Conservation (phyloP, 495 filamentous ascomycete species). For the Rusavskia elegans region DNA sequence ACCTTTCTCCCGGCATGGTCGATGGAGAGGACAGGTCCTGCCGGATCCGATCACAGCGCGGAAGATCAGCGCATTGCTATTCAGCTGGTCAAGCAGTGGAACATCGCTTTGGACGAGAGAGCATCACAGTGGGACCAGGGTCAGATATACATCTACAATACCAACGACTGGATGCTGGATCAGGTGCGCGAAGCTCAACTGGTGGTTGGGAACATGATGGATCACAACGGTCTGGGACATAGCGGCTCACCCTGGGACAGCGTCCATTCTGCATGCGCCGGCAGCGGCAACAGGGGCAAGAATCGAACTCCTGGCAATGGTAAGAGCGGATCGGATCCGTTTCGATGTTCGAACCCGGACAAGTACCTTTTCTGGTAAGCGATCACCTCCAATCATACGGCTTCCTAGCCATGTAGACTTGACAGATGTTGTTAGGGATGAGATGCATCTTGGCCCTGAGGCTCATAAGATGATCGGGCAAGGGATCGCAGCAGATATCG, state of each 20-base stretch:
- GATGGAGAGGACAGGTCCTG: slow-evolving; percentile 12
- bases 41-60: slow-evolving; percentile 9
- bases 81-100: slow-evolving; percentile 28
- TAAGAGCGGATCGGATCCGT: background rate
- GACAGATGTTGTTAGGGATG: slow-evolving; percentile 23
- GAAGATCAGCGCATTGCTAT: slow-evolving; percentile 28
- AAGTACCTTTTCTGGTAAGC: slow-evolving; percentile 38
- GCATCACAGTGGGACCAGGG: slow-evolving; percentile 26
- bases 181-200: slow-evolving; percentile 31
- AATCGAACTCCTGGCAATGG: background rate
- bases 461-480: slow-evolving; percentile 32
- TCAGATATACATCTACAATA: slow-evolving; percentile 32
- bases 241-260: slow-evolving; percentile 24
- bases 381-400: too few relatives aligned
- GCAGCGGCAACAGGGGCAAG: slow-evolving; percentile 1
- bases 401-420: too few relatives aligned
- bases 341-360: slow-evolving; percentile 26
- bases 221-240: slow-evolving; percentile 26
- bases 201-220: slow-evolving; percentile 25
- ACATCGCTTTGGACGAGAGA: slow-evolving; percentile 24
- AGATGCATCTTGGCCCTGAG: slow-evolving; percentile 33
- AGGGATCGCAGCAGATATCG: slow-evolving; percentile 30
- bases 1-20: slow-evolving; percentile 33
- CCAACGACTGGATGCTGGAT: slow-evolving; percentile 32
- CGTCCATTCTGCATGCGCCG: slow-evolving; percentile 7